These are phyloP conservation scores for Kluyveromyces sp. DNA, from an alignment of 1,139 yeast species.

Conservation along the genomic window DNA sequence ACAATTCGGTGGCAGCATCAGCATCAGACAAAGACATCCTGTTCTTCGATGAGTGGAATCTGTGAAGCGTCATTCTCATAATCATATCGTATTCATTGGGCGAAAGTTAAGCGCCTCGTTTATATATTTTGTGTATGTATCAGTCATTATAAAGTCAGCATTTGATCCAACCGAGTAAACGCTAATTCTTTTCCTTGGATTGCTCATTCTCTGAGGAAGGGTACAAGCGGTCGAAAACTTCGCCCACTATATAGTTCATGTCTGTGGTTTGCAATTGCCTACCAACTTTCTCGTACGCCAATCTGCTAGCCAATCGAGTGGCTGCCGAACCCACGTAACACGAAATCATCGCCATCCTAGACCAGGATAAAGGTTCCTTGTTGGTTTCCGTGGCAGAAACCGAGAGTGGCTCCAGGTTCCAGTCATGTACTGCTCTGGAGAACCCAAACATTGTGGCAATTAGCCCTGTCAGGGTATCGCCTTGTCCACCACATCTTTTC, in stretches of 20 bases:
- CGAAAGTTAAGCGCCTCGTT: neutral
- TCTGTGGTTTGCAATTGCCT: constrained; percentile 84
- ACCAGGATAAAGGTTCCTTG: constrained; percentile 26
- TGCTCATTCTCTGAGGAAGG: neutral
- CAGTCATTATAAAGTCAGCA: neutral
- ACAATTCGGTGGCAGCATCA: constrained; percentile 31
- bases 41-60: constrained; percentile 36
- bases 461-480: constrained; percentile 71
- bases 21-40: constrained; percentile 32
- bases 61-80: constrained; percentile 19
- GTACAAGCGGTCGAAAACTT: constrained; percentile 36
- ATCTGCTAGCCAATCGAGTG: constrained; percentile 57
- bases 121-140: neutral
- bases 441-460: constrained; percentile 56
- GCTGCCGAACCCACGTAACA: constrained; percentile 67
- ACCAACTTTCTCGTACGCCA: constrained; percentile 60
- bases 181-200: neutral
- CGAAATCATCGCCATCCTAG: constrained; percentile 47
- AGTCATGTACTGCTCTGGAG: constrained; percentile 27
- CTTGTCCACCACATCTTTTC: constrained; percentile 83
- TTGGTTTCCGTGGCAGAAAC: constrained; percentile 35
- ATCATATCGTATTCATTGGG: neutral
- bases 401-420: constrained; percentile 46
- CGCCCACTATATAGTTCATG: constrained; percentile 60
- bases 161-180: neutral